phyloP scores from a whole-genome alignment of 1,284 basidiomycete species.

The Malassezia psittaci region DNA sequence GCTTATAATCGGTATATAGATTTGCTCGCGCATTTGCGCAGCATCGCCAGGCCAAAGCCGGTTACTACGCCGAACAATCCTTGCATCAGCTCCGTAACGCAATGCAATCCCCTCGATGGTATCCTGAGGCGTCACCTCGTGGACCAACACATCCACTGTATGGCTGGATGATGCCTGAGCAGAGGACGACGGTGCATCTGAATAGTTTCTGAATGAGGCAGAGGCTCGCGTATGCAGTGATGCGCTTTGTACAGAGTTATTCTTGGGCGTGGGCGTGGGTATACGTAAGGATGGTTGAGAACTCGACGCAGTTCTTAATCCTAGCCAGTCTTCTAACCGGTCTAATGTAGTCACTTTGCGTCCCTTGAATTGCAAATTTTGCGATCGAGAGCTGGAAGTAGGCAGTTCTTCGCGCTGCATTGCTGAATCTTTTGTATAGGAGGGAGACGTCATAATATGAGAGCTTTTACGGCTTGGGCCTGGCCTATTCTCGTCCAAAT shows the following conservation, averaged over 20 bases:
- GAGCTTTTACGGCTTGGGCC: too few species aligned
- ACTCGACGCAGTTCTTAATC: conserved; percentile 14
- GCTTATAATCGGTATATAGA: conserved; percentile 40
- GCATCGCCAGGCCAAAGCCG: conserved; percentile 43
- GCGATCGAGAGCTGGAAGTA: too few species aligned
- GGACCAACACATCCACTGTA: conserved; percentile 33
- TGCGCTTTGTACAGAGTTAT: not conserved
- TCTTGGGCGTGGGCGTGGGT: not conserved
- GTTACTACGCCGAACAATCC: conserved; percentile 35
- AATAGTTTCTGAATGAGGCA: too few species aligned
- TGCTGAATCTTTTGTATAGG: too few species aligned
- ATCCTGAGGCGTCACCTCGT: conserved; percentile 31
- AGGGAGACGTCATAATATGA: too few species aligned
- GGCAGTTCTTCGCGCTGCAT: too few species aligned
- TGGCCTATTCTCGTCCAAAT: too few species aligned
- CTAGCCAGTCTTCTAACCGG: conserved; percentile 35
- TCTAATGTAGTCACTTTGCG: conserved; percentile 19
- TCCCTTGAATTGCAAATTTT: not conserved
- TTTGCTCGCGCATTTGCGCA: conserved; percentile 34
- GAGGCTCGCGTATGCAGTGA: not conserved
- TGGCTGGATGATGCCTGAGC: too few species aligned
- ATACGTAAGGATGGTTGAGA: not conserved
- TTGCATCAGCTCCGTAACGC: conserved; percentile 40
- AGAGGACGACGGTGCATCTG: not conserved
- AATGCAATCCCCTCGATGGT: conserved; percentile 35